Evolutionary conservation across 2,329 filamentous ascomycete species (phyloP), one percentile per base, ranked within the genome.

Genomic region (Fusarium secorum): DNA sequence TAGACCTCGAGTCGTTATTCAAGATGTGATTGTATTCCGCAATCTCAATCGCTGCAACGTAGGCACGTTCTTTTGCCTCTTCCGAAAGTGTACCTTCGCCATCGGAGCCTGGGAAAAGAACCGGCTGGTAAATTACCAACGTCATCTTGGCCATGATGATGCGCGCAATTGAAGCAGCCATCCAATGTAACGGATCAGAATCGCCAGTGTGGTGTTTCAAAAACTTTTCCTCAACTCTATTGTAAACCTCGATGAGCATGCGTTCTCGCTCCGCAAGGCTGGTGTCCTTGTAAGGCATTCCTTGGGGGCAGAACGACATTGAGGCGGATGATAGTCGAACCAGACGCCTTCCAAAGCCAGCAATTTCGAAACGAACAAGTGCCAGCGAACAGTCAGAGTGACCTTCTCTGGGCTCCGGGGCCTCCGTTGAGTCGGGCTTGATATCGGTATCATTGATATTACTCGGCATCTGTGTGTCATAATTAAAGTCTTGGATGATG

Each of bases 81-180:
- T 87, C 85, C 0, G 88, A 86, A 11, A 92, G 82, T 30, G 84
- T 85, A 13, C 83, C 79, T n/a, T 84, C 85, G 11, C 83, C 79
- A n/a, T 84, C 85, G 14, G 85, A 84, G 30, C 89, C 86, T 36
- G 86, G 85, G 55, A 89, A 87, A 35, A 92, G 88, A 74, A 91
- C 86, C 1, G 92, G 92, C 73, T 95, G 90, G 75, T 95, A 92
- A 5, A 93, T 86, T 65, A 94, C 86, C 38, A 96, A 85, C 82
- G 90, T 93, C 83, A 94, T 89, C 80, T 94, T 95, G 51, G 90
- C 90, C 81, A 94, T 88, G 68, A 95, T 89, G 35, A 95, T 84
- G 14, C 91, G 88, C 6, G 89, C 86, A 28, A 93, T 85, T 32
- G 91, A 91, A 7, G 88, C 89, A 11, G 87, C 87, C 30, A 92